Evolutionary conservation across 179 eudicot genomes (phyloP), one percentile per base, ranked within the genome.

Genomic region (Silene noctiflora): DNA sequence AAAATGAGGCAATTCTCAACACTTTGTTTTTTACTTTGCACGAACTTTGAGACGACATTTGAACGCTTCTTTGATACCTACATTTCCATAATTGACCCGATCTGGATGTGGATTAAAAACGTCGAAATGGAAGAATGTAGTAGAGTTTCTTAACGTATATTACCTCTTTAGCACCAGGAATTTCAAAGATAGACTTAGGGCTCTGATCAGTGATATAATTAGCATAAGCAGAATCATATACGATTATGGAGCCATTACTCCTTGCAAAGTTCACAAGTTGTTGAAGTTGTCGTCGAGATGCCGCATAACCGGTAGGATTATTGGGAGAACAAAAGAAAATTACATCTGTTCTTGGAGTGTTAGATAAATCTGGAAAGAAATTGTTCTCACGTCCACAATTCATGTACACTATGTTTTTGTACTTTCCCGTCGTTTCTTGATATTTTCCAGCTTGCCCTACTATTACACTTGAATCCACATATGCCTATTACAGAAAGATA

Each of bases 241-340:
- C 89, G 48, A 93, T 91, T 16, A 93, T 91, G 0, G 98, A 91
- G 3, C 98, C 98, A 71, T 93, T 93, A 22, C 69, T 42, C 67
- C 76, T 86, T n/a, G 98, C 98, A 81, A 91, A 91, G 2, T 89
- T 80, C 19, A 93, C 93, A 25, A 93, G 88, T 44, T 85, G 86
- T 58, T 81, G 67, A 70, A 91, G 83, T 67, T 93, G 93, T 56
- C 77, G 74, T 71, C 90, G 71, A 1, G 97, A 78, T 20, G 97
- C 95, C 60, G 98, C 91, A 62, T 91, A 88, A 35, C 98, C 97
- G 1, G 98, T 93, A n/a, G 97, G 98, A 83, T 93, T 93, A 76
- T 93, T 93, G 6, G 98, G 97, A 20, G 93, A 90, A 80, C 98
- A 93, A 71, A 93, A 93, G 85, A 91, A 93, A 25, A 93, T 93